Evolutionary conservation across 257 asterid species (phyloP), one percentile per base, ranked within the genome.

Genomic region (Prunella vulgaris): DNA sequence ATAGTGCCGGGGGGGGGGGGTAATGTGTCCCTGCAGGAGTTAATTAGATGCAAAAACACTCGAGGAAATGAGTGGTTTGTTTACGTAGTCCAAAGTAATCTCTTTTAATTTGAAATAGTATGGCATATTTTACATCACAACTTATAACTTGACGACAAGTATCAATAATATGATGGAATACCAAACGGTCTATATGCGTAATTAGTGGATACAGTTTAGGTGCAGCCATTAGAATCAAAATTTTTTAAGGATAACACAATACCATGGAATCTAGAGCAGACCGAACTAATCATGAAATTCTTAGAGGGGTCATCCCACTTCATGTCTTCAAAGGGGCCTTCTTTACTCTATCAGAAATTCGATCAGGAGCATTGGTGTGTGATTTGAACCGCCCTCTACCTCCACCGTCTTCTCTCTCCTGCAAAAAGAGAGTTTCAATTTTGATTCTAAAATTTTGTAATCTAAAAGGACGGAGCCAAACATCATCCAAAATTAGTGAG

Each of bases 351-450:
- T 92, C 98, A 25, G 91, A 90, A 77, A 92, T 92, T 37, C 98
- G 88, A 61, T 93, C 84, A 69, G 97, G 89, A 24, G 74, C 95
- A 54, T 68, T 90, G n/a, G 98, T 76, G 82, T 92, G 98, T 10
- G 97, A 92, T 78, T 92, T 92, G 74, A 92, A 90, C 75, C 98
- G 87, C 28, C 98, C 98, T 77, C 91, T 85, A 51, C 95, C 98
- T 33, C 93, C 98, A 46, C 88, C 88, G 3, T 86, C 96, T 9
- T 90, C 96, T 77, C 14, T 84, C 77, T 92, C 97, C 97, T 90
- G 85, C 79, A 83, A 4, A 74, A 49, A 1, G 3, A 25, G n/a
- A n/a, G n/a, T n/a, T n/a, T n/a, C n/a, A n/a, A n/a, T n/a, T n/a
- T n/a, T n/a, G n/a, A n/a, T n/a, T n/a, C n/a, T n/a, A n/a, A n/a